Conservation (phyloP, 1,284 basidiomycete species). For the Ustilago curta region DNA sequence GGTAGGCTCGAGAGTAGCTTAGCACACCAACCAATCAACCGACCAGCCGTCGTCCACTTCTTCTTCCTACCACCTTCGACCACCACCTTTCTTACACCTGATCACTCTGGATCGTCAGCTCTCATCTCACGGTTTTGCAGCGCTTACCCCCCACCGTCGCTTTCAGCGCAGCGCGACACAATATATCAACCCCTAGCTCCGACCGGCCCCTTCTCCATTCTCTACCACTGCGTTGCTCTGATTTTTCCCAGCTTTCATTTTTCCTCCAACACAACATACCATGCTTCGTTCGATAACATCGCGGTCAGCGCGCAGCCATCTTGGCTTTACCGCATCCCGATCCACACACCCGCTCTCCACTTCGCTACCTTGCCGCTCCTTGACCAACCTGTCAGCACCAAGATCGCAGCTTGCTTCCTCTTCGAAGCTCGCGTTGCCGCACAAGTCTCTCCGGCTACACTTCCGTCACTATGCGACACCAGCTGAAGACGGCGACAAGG, state of each 20-base stretch:
- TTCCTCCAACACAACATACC: constrained; percentile 1
- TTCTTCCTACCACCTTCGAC: too few relatives aligned
- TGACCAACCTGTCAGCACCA: constrained; percentile 30
- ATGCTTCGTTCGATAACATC: constrained; percentile 53
- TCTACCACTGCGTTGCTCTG: too few relatives aligned
- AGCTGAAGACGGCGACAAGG: constrained; percentile 44
- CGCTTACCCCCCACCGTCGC: background rate
- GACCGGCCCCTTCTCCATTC: too few relatives aligned
- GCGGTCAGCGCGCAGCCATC: constrained; percentile 26
- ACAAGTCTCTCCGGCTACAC: constrained; percentile 15
- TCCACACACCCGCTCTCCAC: constrained; percentile 17
- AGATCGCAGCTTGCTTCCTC: constrained; percentile 24
- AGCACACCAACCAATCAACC: too few relatives aligned
- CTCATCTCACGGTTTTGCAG: background rate
- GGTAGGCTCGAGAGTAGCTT: too few relatives aligned
- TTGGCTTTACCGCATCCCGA: constrained; percentile 24
- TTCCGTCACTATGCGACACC: constrained; percentile 45
- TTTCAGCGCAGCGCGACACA: background rate
- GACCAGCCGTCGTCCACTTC: too few relatives aligned
- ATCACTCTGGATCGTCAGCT: background rate
- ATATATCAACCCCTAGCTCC: too few relatives aligned
- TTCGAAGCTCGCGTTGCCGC: constrained; percentile 8
- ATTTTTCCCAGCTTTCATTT: background rate
- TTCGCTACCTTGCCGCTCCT: constrained; percentile 16
- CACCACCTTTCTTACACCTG: too few relatives aligned